Evolutionary conservation across 2,329 filamentous ascomycete genomes (phyloP), one percentile per base, ranked within the genome.

Genomic region (Eutypella sp.): DNA sequence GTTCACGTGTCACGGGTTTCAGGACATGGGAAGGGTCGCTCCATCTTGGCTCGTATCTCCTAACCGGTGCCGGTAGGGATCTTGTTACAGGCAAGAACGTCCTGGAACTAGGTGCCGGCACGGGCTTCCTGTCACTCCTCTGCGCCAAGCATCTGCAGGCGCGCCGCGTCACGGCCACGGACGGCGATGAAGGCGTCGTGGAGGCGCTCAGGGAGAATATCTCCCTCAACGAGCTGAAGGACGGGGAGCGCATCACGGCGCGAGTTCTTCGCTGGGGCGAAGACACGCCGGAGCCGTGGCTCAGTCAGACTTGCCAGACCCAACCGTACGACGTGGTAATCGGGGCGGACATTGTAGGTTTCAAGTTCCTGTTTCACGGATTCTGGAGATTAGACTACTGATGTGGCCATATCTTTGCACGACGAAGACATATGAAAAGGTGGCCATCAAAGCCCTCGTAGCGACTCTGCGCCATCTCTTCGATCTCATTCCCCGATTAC

Each of bases 21-120:
- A 74, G 83, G 31, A 87, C 84, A 3, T 87, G 84, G 84, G 83
- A 86, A 64, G 83, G 80, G 4, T 79, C 82, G 6, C 66, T 87
- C 4, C 78, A 84, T 53, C 73, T 87, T 2, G 82, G 74, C 9
- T 73, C 76, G 2, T 86, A 79, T 57, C 69, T 87, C 3, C 63
- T 73, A 13, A 71, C 61, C 5, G 56, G 65, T 4, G 40, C 57
- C 10, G 78, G 77, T n/a, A 65, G 62, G 36, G 50, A 59, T 2
- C 57, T 75, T 4, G 62, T 86, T 16, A 56, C 57, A 4, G 73
- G 69, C 3, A 82, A 79, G 53, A 73, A 66, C 15, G 62, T 86
- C 2, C 67, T 87, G 5, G 83, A 87, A 58, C 71, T 87, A 4
- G 84, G 84, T 25, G 80, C 81, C 18, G 83, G 84, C 1, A 85